These are phyloP conservation scores for Mrakia blollopis DNA, from an alignment of 768 basidiomycete genomes.

Conservation along the genomic window DNA sequence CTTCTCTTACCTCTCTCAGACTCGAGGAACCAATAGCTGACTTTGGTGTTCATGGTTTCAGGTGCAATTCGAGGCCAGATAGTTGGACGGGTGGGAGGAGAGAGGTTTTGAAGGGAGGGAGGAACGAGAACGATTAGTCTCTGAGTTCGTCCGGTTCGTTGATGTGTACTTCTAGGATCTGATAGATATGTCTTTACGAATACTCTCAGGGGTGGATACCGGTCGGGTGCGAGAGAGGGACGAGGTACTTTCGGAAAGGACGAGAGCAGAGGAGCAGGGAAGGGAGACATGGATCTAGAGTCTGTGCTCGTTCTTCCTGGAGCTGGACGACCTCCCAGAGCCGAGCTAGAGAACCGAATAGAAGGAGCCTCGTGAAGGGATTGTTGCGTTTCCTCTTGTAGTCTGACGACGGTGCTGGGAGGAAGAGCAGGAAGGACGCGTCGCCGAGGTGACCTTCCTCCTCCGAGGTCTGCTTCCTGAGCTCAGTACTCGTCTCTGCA, in stretches of 20 bases:
- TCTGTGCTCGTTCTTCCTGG: no score
- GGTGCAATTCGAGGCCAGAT: constrained; percentile 32
- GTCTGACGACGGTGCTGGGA: no score
- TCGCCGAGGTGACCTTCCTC: no score
- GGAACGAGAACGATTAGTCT: background rate
- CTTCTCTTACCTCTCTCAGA: no score
- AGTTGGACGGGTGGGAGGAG: background rate
- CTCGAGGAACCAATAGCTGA: background rate
- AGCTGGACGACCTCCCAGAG: no score
- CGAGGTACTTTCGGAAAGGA: background rate
- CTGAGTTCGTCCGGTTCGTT: background rate
- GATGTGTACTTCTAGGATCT: constrained; percentile 5
- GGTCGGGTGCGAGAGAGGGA: background rate
- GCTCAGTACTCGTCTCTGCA: no score
- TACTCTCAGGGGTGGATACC: background rate
- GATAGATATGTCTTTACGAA: constrained; percentile 15
- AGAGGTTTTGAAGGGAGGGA: background rate
- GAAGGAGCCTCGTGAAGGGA: no score
- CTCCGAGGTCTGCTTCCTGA: no score
- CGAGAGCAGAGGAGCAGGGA: background rate
- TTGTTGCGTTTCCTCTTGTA: no score
- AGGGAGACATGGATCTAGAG: background rate
- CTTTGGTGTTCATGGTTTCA: background rate
- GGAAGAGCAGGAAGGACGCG: no score
- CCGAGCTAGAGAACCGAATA: no score